Evolutionary conservation across 2,329 filamentous ascomycete species (phyloP).

Genomic region (Exophiala dermatitidis): DNA sequence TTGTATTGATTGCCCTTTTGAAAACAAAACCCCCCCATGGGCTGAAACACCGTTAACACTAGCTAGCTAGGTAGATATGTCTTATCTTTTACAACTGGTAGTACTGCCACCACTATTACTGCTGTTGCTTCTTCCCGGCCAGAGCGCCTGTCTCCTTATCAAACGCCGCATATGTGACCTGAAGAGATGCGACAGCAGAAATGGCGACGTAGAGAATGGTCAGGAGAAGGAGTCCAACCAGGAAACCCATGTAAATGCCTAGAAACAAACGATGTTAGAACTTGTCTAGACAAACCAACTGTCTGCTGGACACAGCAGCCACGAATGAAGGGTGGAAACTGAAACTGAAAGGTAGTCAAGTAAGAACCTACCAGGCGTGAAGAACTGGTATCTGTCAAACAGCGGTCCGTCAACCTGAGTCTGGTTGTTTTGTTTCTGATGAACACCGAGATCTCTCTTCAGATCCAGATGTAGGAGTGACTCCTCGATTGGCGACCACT

Average conservation of each 20-base stretch:
- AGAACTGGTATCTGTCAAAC: constrained; percentile 92
- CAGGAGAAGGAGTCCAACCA: constrained; percentile 64
- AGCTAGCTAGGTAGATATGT: no score
- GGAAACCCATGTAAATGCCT: constrained; percentile 85
- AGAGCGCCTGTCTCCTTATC: constrained; percentile 90
- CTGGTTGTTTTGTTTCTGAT: constrained; percentile 28
- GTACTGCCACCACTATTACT: background rate
- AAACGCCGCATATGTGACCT: constrained; percentile 90
- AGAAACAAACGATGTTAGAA: background rate
- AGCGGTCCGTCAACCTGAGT: constrained; percentile 42
- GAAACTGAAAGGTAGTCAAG: background rate
- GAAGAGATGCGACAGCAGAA: constrained; percentile 65
- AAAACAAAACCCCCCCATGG: no score
- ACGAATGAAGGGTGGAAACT: background rate
- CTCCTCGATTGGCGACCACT: constrained; percentile 52
- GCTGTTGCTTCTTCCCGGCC: constrained; percentile 26
- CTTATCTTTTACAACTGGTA: no score
- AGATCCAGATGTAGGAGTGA: constrained; percentile 59
- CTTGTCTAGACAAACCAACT: no score
- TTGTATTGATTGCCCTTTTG: no score
- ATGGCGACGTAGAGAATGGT: constrained; percentile 73
- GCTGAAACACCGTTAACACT: no score
- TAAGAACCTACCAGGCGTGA: constrained; percentile 65
- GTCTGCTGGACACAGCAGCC: no score
- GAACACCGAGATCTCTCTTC: constrained; percentile 54